These are phyloP conservation scores for Orbilia ellipsospora DNA, from an alignment of 2,329 filamentous ascomycete species.

Conservation along the genomic window DNA sequence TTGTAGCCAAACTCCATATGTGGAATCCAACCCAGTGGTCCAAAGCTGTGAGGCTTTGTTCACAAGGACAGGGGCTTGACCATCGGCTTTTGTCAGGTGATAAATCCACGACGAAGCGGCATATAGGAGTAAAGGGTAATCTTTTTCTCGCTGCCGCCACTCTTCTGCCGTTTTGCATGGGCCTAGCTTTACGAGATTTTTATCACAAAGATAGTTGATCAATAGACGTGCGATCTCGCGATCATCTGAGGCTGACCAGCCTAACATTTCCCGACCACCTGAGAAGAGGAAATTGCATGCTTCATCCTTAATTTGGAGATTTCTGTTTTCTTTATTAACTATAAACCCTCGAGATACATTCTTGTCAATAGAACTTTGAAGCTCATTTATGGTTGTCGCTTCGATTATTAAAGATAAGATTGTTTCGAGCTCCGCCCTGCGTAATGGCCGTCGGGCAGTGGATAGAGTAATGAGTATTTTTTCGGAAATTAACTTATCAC, in stretches of 20 bases:
- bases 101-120: conserved; percentile 24
- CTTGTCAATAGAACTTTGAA: too few species aligned
- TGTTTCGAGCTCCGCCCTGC: too few species aligned
- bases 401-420: too few species aligned
- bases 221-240: conserved; percentile 10
- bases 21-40: conserved; percentile 32
- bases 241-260: not conserved
- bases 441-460: too few species aligned
- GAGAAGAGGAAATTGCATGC: too few species aligned
- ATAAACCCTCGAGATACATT: too few species aligned
- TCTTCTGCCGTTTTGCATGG: conserved; percentile 8
- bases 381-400: too few species aligned
- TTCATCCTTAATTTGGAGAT: too few species aligned
- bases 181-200: conserved; percentile 5
- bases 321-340: too few species aligned
- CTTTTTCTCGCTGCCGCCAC: conserved; percentile 5
- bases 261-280: not conserved
- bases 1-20: conserved; percentile 30
- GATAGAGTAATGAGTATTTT: too few species aligned
- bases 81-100: not conserved
- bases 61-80: not conserved
- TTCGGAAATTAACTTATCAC: too few species aligned
- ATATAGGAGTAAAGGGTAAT: conserved; percentile 32
- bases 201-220: conserved; percentile 22
- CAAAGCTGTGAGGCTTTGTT: conserved; percentile 24